Percentiles rank a stretch among this genome's conserved stretches.
phyloP scores from a whole-genome alignment of 345 rosid genomes.

The Brassica cretica region DNA sequence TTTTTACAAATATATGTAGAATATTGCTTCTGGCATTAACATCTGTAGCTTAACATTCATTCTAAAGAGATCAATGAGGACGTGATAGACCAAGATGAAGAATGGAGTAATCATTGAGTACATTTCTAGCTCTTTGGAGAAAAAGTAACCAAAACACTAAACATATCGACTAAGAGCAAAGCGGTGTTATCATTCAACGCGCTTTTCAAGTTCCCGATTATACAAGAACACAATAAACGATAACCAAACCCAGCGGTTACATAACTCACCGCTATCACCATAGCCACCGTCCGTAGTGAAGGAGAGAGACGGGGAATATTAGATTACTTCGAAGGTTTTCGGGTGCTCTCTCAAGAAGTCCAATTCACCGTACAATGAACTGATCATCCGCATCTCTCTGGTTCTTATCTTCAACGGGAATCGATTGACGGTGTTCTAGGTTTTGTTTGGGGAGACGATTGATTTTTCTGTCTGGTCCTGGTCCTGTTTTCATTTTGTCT shows the following conservation, averaged over 20 bases:
- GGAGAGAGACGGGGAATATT: no score
- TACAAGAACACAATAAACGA: conserved; percentile 19
- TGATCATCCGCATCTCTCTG: no score
- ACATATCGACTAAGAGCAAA: not conserved
- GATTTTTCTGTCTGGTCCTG: not conserved
- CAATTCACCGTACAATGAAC: no score
- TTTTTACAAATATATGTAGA: not conserved
- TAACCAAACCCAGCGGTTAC: conserved; percentile 25
- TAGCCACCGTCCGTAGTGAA: conserved; percentile 17
- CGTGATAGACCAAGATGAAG: not conserved
- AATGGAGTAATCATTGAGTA: not conserved
- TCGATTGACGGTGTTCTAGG: no score
- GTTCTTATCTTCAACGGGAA: no score
- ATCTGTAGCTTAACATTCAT: not conserved
- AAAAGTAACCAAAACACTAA: not conserved
- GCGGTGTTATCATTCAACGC: not conserved
- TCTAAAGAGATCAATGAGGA: not conserved
- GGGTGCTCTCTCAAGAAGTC: no score
- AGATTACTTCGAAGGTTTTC: no score
- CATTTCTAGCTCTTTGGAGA: not conserved
- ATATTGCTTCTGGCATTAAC: not conserved
- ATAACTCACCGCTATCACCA: conserved; percentile 42
- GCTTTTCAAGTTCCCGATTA: not conserved
- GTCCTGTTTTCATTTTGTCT: not conserved
- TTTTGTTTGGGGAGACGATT: not conserved